A percentile compares a stretch with the other conserved stretches of the same genome.
phyloP scores from a whole-genome alignment of 2,329 filamentous ascomycete species.

The Raffaelea ambrosiae region DNA sequence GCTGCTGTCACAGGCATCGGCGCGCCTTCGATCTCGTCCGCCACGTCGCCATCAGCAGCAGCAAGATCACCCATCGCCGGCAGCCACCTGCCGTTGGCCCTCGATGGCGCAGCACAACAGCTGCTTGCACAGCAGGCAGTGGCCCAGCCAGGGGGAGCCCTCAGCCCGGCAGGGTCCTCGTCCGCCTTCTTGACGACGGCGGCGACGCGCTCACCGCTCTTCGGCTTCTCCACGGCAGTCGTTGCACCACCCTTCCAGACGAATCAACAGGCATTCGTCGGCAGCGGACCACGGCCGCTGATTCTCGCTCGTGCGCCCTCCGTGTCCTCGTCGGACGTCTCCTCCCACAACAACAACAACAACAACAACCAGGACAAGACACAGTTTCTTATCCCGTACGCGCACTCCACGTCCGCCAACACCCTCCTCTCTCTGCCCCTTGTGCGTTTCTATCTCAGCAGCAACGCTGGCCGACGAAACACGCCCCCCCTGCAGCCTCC shows the following conservation, averaged over 20 bases:
- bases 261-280: not conserved
- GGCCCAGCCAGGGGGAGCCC: not conserved
- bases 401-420: constrained; percentile 23
- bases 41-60: not conserved
- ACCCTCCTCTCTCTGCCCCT: constrained; percentile 24
- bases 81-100: not conserved
- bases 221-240: constrained; percentile 1
- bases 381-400: constrained; percentile 27
- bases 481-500: too few relatives aligned
- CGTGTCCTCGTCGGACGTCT: constrained; percentile 1
- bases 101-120: constrained; percentile 3
- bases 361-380: constrained; percentile 17
- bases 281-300: not conserved
- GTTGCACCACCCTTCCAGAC: not conserved
- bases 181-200: not conserved
- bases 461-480: not conserved
- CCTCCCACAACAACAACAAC: not conserved
- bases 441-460: constrained; percentile 11
- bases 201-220: not conserved
- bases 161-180: not conserved
- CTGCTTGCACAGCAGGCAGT: too few relatives aligned
- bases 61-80: not conserved
- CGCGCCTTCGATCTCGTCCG: not conserved
- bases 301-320: not conserved
- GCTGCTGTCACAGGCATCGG: not conserved